Evolutionary conservation across 208 protist genomes (phyloP).

Genomic region (Crithidia thermophila): DNA sequence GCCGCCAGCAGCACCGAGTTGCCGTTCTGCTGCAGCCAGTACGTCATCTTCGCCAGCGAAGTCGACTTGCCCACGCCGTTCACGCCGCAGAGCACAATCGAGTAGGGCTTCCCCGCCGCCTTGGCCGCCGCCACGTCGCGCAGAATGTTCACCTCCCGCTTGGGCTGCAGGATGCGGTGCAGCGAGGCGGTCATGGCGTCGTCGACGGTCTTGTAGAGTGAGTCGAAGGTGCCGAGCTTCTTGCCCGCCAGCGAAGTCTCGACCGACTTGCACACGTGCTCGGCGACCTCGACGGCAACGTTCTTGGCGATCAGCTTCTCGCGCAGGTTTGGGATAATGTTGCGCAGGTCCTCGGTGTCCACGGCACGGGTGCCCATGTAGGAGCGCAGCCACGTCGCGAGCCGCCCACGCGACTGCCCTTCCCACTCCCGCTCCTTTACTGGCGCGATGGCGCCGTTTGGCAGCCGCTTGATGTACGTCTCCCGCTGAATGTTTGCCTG

Average conservation of each 20-base stretch:
- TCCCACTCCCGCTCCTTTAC: conserved; percentile 86
- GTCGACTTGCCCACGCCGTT: conserved; percentile 99
- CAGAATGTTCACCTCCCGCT: conserved; percentile 96
- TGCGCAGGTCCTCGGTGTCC: conserved; percentile 87
- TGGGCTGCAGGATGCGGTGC: conserved; percentile 97
- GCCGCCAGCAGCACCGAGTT: conserved; percentile 96
- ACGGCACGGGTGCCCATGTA: conserved; percentile 82
- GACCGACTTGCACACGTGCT: conserved; percentile 96
- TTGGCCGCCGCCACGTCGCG: conserved; percentile 82
- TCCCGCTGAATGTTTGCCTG: conserved; percentile 66
- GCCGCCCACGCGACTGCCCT: conserved; percentile 61
- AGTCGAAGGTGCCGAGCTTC: conserved; percentile 93
- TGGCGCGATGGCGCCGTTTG: conserved; percentile 62
- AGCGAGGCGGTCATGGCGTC: conserved; percentile 90
- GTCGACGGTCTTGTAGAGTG: conserved; percentile 81
- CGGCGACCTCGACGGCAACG: conserved; percentile 97
- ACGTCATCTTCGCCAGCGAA: conserved; percentile 98
- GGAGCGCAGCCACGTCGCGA: conserved; percentile 78
- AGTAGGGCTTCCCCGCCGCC: conserved; percentile 91
- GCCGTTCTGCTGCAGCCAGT: conserved; percentile 95
- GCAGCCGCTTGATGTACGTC: conserved; percentile 78
- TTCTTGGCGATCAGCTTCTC: conserved; percentile 98
- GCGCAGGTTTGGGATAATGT: conserved; percentile 91
- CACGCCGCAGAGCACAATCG: conserved; percentile 99
- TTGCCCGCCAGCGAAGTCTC: conserved; percentile 90